Percentiles rank a stretch among this genome's conserved stretches.
These are phyloP conservation scores for Termitomyces titanicus DNA, from an alignment of 768 basidiomycete genomes.

Conservation along the genomic window DNA sequence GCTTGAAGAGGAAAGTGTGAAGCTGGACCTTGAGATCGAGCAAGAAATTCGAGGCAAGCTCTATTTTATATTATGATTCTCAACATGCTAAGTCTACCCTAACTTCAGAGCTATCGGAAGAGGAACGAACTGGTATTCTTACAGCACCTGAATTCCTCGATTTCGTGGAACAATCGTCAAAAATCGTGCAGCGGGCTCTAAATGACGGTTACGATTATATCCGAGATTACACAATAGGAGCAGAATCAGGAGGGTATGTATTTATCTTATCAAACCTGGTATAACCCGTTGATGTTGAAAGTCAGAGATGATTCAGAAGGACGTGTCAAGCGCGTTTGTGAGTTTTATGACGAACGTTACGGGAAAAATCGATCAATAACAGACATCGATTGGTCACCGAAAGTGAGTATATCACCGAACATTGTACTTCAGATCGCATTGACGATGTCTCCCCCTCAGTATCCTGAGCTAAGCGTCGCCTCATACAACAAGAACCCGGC, in stretches of 20 bases:
- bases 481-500: constrained; percentile 98
- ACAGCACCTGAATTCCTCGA: constrained; percentile 89
- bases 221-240: constrained; percentile 90
- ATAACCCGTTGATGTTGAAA: background rate
- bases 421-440: background rate
- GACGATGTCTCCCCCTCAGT: constrained; percentile 45
- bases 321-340: constrained; percentile 89
- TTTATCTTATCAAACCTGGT: background rate
- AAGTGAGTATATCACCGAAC: constrained; percentile 43
- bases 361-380: constrained; percentile 94
- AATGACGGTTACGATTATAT: constrained; percentile 97
- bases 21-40: constrained; percentile 83
- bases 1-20: constrained; percentile 78
- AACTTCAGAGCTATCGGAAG: constrained; percentile 73
- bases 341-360: constrained; percentile 89
- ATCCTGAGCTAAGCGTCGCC: constrained; percentile 91
- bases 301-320: constrained; percentile 87
- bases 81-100: background rate
- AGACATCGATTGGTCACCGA: constrained; percentile 96
- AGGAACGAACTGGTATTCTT: constrained; percentile 78
- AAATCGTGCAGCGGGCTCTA: constrained; percentile 91
- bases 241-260: constrained; percentile 79
- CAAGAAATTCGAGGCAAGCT: constrained; percentile 74
- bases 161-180: constrained; percentile 92
- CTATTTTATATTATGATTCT: background rate